A percentile compares a stretch with the other conserved stretches of the same genome.
phyloP scores from a whole-genome alignment of 352 stramenopile genomes.

The Globisporangium cederbergense region DNA sequence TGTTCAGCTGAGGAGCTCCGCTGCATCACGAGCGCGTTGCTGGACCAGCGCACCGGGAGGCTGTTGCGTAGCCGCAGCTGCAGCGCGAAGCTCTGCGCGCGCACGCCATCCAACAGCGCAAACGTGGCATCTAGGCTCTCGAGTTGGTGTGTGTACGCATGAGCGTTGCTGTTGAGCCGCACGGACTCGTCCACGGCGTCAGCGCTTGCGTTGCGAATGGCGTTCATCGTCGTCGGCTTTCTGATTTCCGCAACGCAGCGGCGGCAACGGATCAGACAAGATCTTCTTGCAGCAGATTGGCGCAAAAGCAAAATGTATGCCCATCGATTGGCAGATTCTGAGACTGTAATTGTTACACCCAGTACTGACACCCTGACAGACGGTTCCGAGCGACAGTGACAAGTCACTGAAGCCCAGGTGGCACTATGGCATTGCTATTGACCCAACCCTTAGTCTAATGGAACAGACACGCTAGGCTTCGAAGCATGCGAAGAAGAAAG shows the following conservation, averaged over 20 bases:
- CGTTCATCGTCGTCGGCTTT: background rate
- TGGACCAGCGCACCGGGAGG: conserved; percentile 49
- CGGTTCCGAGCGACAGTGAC: conserved; percentile 9
- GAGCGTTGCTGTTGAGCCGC: background rate
- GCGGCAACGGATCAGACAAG: background rate
- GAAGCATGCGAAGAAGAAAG: conserved; percentile 55
- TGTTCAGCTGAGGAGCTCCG: conserved; percentile 7
- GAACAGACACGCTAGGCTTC: conserved; percentile 86
- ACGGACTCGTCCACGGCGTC: background rate
- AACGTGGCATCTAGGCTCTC: conserved; percentile 42
- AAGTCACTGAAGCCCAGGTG: conserved; percentile 3
- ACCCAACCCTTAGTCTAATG: conserved; percentile 90
- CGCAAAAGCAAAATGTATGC: conserved; percentile 31
- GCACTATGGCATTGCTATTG: conserved; percentile 82
- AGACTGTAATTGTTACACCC: conserved; percentile 50
- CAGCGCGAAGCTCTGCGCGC: conserved; percentile 41
- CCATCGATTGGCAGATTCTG: conserved; percentile 87
- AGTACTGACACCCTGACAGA: conserved; percentile 86
- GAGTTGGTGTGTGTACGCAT: too few relatives aligned
- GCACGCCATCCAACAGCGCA: conserved; percentile 51
- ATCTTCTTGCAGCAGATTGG: conserved; percentile 3
- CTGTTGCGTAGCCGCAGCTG: conserved; percentile 41
- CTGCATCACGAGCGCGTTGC: conserved; percentile 46
- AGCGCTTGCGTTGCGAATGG: background rate
- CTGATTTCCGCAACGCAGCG: background rate